These are phyloP conservation scores for Trichosporon coremiiforme DNA, from an alignment of 1,284 basidiomycete genomes.

Conservation along the genomic window DNA sequence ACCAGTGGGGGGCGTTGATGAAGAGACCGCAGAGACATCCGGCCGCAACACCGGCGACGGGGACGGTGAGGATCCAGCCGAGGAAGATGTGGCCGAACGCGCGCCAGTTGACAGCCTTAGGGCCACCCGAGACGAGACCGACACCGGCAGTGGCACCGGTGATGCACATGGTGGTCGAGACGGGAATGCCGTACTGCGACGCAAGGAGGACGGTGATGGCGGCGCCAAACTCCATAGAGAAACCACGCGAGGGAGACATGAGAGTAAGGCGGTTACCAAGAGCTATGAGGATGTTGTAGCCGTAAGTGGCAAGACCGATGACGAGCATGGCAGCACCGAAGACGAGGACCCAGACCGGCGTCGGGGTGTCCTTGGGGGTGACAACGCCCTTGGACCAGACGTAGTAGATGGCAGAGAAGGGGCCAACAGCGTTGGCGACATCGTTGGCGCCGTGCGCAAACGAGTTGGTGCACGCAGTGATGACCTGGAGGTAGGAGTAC, in stretches of 20 bases:
- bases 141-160: slow-evolving; percentile 52
- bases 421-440: slow-evolving; percentile 53
- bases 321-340: slow-evolving; percentile 56
- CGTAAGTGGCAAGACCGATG: slow-evolving; percentile 59
- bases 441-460: slow-evolving; percentile 60
- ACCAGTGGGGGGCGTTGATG: slow-evolving; percentile 53
- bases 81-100: slow-evolving; percentile 49
- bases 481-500: slow-evolving; percentile 60
- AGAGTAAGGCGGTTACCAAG: slow-evolving; percentile 60
- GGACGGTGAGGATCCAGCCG: slow-evolving; percentile 57
- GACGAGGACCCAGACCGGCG: slow-evolving; percentile 59
- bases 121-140: slow-evolving; percentile 54
- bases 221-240: slow-evolving; percentile 60
- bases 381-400: slow-evolving; percentile 53
- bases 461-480: slow-evolving; percentile 61
- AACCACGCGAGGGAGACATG: slow-evolving; percentile 59
- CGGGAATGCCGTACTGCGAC: slow-evolving; percentile 55
- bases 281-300: slow-evolving; percentile 55
- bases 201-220: slow-evolving; percentile 59
- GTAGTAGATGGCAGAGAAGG: slow-evolving; percentile 55
- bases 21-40: slow-evolving; percentile 56
- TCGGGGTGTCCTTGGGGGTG: slow-evolving; percentile 49
- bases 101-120: slow-evolving; percentile 54
- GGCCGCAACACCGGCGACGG: slow-evolving; percentile 54
- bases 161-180: slow-evolving; percentile 56